Conservation (phyloP, 2,329 filamentous ascomycete species). For the Botrytis pseudocinerea region DNA sequence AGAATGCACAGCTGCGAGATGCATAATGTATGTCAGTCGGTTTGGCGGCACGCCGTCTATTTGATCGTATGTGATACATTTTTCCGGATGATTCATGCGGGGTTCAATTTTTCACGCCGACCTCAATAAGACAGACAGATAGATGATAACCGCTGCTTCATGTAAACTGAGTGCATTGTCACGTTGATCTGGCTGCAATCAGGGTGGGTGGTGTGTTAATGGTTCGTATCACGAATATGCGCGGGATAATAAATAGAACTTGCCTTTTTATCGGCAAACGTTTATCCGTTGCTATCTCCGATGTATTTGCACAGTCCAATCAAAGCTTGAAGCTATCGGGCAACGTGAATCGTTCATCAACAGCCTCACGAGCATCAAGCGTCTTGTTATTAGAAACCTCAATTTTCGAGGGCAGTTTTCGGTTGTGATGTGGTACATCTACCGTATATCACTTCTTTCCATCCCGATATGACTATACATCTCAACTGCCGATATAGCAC, state of each 20-base stretch:
- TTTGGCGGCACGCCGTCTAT: neutral
- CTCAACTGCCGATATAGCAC: neutral
- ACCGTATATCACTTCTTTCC: neutral
- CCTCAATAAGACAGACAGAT: neutral
- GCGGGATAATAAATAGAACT: neutral
- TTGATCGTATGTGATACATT: constrained; percentile 11
- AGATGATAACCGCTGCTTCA: constrained; percentile 7
- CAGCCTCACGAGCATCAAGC: neutral
- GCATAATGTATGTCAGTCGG: constrained; percentile 5
- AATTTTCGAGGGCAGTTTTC: neutral
- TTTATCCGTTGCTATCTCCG: neutral
- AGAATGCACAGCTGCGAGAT: neutral
- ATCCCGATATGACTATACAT: neutral
- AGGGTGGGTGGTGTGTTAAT: neutral
- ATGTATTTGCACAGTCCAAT: neutral
- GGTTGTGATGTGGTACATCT: neutral
- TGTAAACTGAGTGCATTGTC: neutral
- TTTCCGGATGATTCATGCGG: constrained; percentile 4
- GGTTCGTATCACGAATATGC: neutral
- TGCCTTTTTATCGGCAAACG: neutral
- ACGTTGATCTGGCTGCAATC: neutral
- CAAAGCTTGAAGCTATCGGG: neutral
- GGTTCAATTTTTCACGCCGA: neutral
- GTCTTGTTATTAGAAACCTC: neutral
- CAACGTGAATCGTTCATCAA: neutral